A percentile compares a stretch with the other conserved stretches of the same genome.
These are phyloP conservation scores for Phytophthora idaei DNA, from an alignment of 352 stramenopile genomes.

Conservation along the genomic window DNA sequence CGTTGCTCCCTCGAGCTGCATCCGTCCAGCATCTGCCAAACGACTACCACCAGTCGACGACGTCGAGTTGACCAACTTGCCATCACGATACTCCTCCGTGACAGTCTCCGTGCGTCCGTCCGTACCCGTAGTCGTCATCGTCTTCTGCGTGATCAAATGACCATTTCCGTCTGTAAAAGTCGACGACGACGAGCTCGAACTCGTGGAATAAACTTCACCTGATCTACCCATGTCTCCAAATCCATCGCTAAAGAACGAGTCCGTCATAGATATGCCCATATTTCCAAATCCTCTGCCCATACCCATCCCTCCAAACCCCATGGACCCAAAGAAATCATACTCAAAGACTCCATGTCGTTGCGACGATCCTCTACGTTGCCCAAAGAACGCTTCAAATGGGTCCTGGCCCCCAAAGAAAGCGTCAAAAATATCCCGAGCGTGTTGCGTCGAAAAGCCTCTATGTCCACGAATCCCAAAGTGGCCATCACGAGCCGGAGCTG, in stretches of 20 bases:
- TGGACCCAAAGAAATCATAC: constrained; percentile 39
- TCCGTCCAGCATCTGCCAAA: constrained; percentile 57
- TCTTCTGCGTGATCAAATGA: constrained; percentile 78
- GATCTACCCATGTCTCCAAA: constrained; percentile 25
- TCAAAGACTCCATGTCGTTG: constrained; percentile 20
- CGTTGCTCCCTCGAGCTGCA: constrained; percentile 54
- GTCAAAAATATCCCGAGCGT: constrained; percentile 75
- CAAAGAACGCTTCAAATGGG: constrained; percentile 68
- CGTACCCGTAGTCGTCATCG: constrained; percentile 57
- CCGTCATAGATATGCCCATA: constrained; percentile 47
- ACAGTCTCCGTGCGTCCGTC: constrained; percentile 62
- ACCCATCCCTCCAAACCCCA: constrained; percentile 42
- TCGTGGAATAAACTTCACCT: constrained; percentile 37
- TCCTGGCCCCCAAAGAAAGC: constrained; percentile 67
- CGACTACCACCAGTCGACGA: constrained; percentile 40
- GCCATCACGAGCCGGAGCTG: constrained; percentile 3
- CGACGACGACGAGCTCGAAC: constrained; percentile 65
- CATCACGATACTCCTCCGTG: constrained; percentile 79
- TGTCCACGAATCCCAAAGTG: constrained; percentile 36
- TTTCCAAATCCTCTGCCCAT: constrained; percentile 44
- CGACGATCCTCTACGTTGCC: constrained; percentile 22
- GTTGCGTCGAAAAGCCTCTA: constrained; percentile 51
- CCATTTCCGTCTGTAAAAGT: constrained; percentile 73
- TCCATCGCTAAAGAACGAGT: constrained; percentile 56
- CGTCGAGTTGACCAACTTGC: constrained; percentile 61